Conservation (phyloP, 352 stramenopile species). For the Phytophthora macrochlamydospora region DNA sequence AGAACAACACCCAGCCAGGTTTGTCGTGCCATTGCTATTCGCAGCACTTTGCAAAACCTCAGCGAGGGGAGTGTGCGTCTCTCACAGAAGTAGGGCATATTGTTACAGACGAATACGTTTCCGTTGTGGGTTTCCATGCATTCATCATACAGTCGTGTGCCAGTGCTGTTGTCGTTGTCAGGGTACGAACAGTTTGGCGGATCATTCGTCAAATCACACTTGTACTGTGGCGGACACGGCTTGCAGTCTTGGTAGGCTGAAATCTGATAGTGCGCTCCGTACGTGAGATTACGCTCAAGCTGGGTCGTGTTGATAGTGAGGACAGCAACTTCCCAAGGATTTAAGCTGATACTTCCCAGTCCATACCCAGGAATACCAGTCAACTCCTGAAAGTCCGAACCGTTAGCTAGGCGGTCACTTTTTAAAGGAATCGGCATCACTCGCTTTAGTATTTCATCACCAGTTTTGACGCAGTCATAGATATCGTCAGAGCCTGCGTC, state of each 20-base stretch:
- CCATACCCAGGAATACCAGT: slow-evolving; percentile 57
- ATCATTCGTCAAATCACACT: slow-evolving; percentile 64
- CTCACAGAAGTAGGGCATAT: slow-evolving; percentile 75
- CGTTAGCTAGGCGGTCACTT: slow-evolving; percentile 56
- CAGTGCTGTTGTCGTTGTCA: slow-evolving; percentile 51
- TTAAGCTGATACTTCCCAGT: slow-evolving; percentile 72
- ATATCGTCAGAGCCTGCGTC: slow-evolving; percentile 70
- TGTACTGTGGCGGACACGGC: slow-evolving; percentile 93
- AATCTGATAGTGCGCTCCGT: slow-evolving; percentile 95
- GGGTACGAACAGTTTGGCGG: slow-evolving; percentile 73
- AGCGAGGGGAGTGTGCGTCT: slow-evolving; percentile 30
- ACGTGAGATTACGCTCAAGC: slow-evolving; percentile 94
- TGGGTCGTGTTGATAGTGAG: slow-evolving; percentile 93
- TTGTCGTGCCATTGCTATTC: slow-evolving; percentile 30
- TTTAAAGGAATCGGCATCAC: slow-evolving; percentile 79
- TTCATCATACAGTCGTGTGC: slow-evolving; percentile 42
- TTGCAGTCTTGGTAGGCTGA: slow-evolving; percentile 95
- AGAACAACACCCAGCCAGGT: slow-evolving; percentile 74
- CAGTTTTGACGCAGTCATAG: slow-evolving; percentile 90
- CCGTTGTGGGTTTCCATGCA: slow-evolving; percentile 50
- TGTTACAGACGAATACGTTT: slow-evolving; percentile 50
- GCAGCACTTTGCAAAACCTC: slow-evolving; percentile 19
- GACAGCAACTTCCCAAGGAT: slow-evolving; percentile 91
- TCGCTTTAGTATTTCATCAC: slow-evolving; percentile 89
- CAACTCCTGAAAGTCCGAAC: slow-evolving; percentile 76